A percentile compares a stretch with the other conserved stretches of the same genome.
phyloP scores from a whole-genome alignment of 2,329 filamentous ascomycete species.

The Simplicillium sp. region DNA sequence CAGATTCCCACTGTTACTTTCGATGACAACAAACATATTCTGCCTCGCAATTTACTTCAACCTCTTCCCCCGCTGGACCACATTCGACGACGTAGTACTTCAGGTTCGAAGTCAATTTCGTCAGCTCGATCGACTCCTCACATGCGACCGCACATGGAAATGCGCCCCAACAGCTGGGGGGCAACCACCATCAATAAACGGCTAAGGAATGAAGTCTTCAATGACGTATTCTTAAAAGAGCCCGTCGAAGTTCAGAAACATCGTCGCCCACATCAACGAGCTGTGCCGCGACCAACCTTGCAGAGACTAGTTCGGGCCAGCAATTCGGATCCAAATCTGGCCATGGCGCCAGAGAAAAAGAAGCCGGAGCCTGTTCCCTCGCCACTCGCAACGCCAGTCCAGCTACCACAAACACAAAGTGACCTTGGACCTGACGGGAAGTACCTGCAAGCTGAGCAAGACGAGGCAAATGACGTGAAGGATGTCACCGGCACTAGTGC shows the following conservation, averaged over 20 bases:
- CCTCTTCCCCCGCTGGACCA: slow-evolving; percentile 33
- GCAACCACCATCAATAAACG: slow-evolving; percentile 85
- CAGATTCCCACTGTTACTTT: slow-evolving; percentile 85
- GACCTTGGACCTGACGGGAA: slow-evolving; percentile 20
- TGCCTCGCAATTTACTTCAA: slow-evolving; percentile 74
- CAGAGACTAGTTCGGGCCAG: slow-evolving; percentile 34
- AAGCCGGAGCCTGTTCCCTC: slow-evolving; percentile 1
- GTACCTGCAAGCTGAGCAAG: slow-evolving; percentile 19
- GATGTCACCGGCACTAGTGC: slow-evolving; percentile 56
- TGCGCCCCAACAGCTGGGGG: slow-evolving; percentile 66
- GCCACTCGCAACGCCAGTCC: not conserved
- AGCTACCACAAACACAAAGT: slow-evolving; percentile 19
- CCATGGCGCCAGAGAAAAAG: slow-evolving; percentile 5
- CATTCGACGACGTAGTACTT: slow-evolving; percentile 22
- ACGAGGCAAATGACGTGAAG: slow-evolving; percentile 30
- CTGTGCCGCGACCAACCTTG: slow-evolving; percentile 45
- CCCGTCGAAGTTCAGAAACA: slow-evolving; percentile 74
- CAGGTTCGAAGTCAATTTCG: slow-evolving; percentile 8
- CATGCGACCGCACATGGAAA: slow-evolving; percentile 34
- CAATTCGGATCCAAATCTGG: slow-evolving; percentile 33
- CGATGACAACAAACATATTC: slow-evolving; percentile 87
- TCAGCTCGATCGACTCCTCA: slow-evolving; percentile 4
- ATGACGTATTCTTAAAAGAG: slow-evolving; percentile 81
- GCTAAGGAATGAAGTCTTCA: slow-evolving; percentile 82
- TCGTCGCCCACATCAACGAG: slow-evolving; percentile 58